Base-by-base conservation (phyloP, 495 filamentous ascomycete genomes). In the Platismatia glauca region DNA sequence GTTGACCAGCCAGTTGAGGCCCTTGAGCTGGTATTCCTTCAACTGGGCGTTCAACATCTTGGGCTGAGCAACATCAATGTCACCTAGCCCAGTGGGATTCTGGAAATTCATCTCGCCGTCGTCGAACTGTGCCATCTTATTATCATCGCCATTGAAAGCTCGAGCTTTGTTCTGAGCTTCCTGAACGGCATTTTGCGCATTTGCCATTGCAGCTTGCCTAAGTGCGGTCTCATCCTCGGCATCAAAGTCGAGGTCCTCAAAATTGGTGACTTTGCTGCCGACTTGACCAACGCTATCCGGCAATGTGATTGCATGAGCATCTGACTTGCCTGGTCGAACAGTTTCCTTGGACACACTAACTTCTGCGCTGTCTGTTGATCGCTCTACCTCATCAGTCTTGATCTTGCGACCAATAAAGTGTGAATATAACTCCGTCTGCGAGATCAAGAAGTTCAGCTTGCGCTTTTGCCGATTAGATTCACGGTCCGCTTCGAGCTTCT, bases 341-440 rank as follows among this genome's bases (percentile, higher is more conserved):
- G 73, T 81, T 61, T 82, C 74, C 6, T 67, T 72, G 6, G 76
- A 74, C 1, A 78, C 81, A 43, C 84, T 84, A 48, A 90, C 86
- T 0, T 76, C 78, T 8, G 81, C 84, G 69, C 90, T 89, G 65
- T 91, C 89, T n/a, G 89, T 89, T 52, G 85, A 90, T 59, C 86
- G 81, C 72, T 97, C 91, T 18, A 95, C 89, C 66, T 96, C 93
- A 69, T 90, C 86, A 6, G 92, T 97, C 78, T 94, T 94, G 74
- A 97, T 93, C 78, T 99, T 99, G 73, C 95, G 95, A 68, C 95
- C 94, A 67, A 99, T 96, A 73, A 99, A 99, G 82, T 99, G 94
- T 13, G 93, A 97, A 77, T 97, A 99, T 60, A 99, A 78, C 70
- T 99, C 94, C 24, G 94, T 99, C 75, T 99, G 94, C 8, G 93